Evolutionary conservation across 1,284 basidiomycete genomes (phyloP).

Genomic region (Cryptococcus hybrid): DNA sequence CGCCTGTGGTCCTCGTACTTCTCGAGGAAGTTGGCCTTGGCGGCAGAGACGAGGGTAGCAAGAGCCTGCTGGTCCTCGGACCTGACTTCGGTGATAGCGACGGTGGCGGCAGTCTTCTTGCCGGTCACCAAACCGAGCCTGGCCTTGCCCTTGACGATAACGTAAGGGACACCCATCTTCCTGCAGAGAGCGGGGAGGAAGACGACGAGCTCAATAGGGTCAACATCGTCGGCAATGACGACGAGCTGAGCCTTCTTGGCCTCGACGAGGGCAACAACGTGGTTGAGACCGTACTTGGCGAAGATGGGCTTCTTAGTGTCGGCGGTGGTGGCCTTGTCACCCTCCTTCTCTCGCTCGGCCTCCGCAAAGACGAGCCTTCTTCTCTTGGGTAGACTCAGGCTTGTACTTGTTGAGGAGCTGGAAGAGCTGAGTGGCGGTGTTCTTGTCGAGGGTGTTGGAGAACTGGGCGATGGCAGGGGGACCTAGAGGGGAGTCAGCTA

Average conservation of each 20-base stretch:
- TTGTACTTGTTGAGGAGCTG: constrained; percentile 93
- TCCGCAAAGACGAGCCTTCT: constrained; percentile 94
- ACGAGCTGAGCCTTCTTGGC: constrained; percentile 98
- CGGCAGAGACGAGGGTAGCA: constrained; percentile 85
- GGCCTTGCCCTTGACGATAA: constrained; percentile 96
- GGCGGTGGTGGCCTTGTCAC: constrained; percentile 52
- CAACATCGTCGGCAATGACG: constrained; percentile 96
- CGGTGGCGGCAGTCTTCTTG: constrained; percentile 95
- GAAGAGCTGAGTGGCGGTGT: constrained; percentile 98
- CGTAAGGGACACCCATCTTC: constrained; percentile 98
- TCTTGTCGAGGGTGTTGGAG: constrained; percentile 98
- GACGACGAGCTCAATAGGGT: constrained; percentile 97
- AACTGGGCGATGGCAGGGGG: constrained; percentile 98
- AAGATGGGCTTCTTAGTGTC: constrained; percentile 90
- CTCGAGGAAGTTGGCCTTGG: constrained; percentile 98
- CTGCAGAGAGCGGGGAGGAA: constrained; percentile 98
- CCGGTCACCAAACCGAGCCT: constrained; percentile 67
- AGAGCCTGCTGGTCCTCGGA: constrained; percentile 94
- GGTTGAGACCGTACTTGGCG: constrained; percentile 97
- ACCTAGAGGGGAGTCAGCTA: no score
- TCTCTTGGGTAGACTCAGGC: constrained; percentile 79
- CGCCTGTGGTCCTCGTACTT: constrained; percentile 91
- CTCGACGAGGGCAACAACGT: constrained; percentile 90
- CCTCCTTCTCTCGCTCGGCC: constrained; percentile 61
- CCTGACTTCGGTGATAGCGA: constrained; percentile 89